A percentile compares a stretch with the other conserved stretches of the same genome.
phyloP scores from a whole-genome alignment of 768 basidiomycete species.

The Mycena venus region DNA sequence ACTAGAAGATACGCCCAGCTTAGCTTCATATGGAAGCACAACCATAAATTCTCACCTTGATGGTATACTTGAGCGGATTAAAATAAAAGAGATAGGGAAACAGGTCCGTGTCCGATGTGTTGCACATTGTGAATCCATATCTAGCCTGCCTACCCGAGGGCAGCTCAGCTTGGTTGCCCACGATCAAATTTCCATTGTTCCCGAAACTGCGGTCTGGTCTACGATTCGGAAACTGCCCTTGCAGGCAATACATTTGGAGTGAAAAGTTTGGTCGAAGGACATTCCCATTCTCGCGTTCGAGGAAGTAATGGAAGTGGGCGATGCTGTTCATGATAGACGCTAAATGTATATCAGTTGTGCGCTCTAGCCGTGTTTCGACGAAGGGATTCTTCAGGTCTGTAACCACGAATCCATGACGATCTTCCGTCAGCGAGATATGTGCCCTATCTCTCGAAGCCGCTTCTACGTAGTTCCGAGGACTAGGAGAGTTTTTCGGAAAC shows the following conservation, averaged over 20 bases:
- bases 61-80: neutral
- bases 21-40: too few relatives aligned
- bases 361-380: too few relatives aligned
- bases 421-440: neutral
- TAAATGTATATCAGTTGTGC: too few relatives aligned
- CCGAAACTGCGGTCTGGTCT: neutral
- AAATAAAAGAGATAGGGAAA: conserved; percentile 17
- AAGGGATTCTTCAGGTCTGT: too few relatives aligned
- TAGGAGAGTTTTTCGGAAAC: too few relatives aligned
- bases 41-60: too few relatives aligned
- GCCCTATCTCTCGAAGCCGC: neutral
- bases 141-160: neutral
- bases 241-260: neutral
- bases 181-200: neutral
- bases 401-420: too few relatives aligned
- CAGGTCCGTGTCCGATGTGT: neutral
- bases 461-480: neutral
- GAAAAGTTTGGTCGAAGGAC: neutral
- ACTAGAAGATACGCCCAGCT: too few relatives aligned
- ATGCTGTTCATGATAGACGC: neutral
- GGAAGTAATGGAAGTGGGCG: conserved; percentile 10
- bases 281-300: neutral
- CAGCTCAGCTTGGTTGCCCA: neutral
- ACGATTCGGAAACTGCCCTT: neutral
- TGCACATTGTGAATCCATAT: conserved; percentile 15